Conservation (phyloP, 495 filamentous ascomycete genomes). For the Tuber aestivum region DNA sequence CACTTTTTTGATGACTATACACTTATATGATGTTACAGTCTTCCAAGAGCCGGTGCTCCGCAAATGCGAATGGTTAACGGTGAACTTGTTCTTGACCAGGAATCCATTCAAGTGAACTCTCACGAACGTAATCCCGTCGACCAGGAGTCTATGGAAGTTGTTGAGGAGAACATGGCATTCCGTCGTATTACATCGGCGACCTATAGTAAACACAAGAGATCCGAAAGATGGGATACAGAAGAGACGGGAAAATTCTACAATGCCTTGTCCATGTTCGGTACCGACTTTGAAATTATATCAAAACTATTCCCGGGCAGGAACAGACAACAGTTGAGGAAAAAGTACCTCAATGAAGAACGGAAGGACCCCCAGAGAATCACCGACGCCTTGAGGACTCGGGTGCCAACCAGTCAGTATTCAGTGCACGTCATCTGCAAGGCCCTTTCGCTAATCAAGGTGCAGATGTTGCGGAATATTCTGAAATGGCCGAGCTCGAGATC, state of each 20-base stretch:
- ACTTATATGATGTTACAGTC: neutral
- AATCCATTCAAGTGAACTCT: constrained; percentile 71
- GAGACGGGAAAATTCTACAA: constrained; percentile 80
- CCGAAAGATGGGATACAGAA: constrained; percentile 68
- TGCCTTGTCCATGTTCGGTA: constrained; percentile 78
- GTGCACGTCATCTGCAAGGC: neutral
- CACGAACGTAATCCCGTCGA: constrained; percentile 60
- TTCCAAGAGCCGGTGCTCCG: constrained; percentile 45
- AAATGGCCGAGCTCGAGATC: constrained; percentile 53
- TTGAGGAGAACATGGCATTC: constrained; percentile 81
- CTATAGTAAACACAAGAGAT: constrained; percentile 64
- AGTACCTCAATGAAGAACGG: constrained; percentile 89
- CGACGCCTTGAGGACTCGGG: constrained; percentile 51
- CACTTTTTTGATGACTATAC: constrained; percentile 11
- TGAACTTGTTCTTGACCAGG: constrained; percentile 70
- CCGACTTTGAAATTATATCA: constrained; percentile 83
- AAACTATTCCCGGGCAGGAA: constrained; percentile 71
- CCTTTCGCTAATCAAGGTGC: constrained; percentile 50
- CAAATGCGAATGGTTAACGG: constrained; percentile 73
- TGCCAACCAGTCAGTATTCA: constrained; percentile 31
- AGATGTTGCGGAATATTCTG: constrained; percentile 62
- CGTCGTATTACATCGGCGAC: constrained; percentile 66
- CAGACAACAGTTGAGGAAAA: constrained; percentile 76
- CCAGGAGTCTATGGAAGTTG: constrained; percentile 55
- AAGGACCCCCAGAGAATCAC: constrained; percentile 63